Percentiles rank a stretch among this genome's conserved stretches.
Conservation (phyloP, 1,284 basidiomycete species). For the Filobasidium uniguttulatum region DNA sequence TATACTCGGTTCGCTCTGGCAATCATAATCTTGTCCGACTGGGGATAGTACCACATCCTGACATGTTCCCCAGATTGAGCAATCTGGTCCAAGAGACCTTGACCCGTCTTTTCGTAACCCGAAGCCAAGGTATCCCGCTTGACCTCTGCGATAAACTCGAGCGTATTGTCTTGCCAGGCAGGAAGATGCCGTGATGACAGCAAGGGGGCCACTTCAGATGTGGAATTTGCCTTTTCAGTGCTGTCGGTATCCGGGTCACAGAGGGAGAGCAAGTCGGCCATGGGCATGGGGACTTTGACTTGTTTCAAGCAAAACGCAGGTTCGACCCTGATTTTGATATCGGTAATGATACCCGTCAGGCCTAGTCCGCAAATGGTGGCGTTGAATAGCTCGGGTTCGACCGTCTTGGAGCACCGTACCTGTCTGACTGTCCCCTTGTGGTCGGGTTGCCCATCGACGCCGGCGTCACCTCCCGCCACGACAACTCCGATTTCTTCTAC, state of each 20-base stretch:
- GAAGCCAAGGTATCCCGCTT: conserved; percentile 43
- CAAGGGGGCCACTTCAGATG: conserved; percentile 6
- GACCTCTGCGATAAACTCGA: conserved; percentile 42
- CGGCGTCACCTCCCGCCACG: neutral
- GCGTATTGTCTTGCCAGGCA: too few species aligned
- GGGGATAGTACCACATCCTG: conserved; percentile 91
- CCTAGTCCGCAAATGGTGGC: conserved; percentile 84
- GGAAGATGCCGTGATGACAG: neutral
- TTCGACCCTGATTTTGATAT: conserved; percentile 65
- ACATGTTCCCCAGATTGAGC: conserved; percentile 65
- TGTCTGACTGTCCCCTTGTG: conserved; percentile 26
- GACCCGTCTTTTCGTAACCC: conserved; percentile 3
- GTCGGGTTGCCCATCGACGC: neutral
- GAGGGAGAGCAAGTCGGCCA: conserved; percentile 39
- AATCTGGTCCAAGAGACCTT: conserved; percentile 37
- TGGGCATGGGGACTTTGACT: conserved; percentile 50
- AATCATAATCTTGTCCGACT: conserved; percentile 57
- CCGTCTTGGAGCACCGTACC: conserved; percentile 52
- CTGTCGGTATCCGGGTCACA: neutral
- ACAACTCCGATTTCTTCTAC: conserved; percentile 3
- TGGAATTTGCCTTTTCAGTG: neutral
- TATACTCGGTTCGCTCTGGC: conserved; percentile 60
- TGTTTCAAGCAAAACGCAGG: conserved; percentile 73
- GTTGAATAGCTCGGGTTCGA: conserved; percentile 64
- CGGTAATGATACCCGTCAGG: conserved; percentile 77